These are phyloP conservation scores for Talaromyces sp. DNA, from an alignment of 2,329 filamentous ascomycete species.

Conservation along the genomic window DNA sequence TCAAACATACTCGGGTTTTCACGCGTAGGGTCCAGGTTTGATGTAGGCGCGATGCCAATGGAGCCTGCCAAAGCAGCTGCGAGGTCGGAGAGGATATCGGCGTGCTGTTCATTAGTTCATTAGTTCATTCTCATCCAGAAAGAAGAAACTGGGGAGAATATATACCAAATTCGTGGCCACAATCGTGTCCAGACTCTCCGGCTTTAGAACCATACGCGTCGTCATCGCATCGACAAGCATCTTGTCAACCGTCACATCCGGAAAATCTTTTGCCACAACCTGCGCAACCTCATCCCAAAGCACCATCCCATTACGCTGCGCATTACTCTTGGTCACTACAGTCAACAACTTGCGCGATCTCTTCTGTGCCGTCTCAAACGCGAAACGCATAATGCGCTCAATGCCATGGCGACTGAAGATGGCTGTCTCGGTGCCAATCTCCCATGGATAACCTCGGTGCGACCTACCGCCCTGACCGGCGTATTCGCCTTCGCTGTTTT, in stretches of 20 bases:
- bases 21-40: conserved; percentile 63
- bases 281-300: conserved; percentile 55
- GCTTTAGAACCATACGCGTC: conserved; percentile 52
- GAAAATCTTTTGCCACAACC: conserved; percentile 48
- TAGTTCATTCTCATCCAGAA: not conserved
- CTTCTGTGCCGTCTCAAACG: conserved; percentile 51
- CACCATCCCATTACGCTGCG: conserved; percentile 55
- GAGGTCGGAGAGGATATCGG: conserved; percentile 67
- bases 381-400: conserved; percentile 52
- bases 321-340: conserved; percentile 56
- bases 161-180: conserved; percentile 51
- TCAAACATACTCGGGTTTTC: conserved; percentile 62
- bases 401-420: conserved; percentile 54
- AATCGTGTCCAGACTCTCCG: conserved; percentile 50
- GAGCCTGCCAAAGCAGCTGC: conserved; percentile 67
- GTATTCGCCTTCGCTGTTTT: conserved; percentile 57
- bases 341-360: conserved; percentile 50
- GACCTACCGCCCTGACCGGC: conserved; percentile 54
- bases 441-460: conserved; percentile 51
- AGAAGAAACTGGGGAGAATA: too few species aligned
- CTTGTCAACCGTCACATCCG: conserved; percentile 52
- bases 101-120: conserved; percentile 36
- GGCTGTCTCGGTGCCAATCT: conserved; percentile 52
- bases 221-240: conserved; percentile 60
- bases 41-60: conserved; percentile 69